phyloP scores from a whole-genome alignment of 306 rosid genomes.

The Pyrus betulifolia region DNA sequence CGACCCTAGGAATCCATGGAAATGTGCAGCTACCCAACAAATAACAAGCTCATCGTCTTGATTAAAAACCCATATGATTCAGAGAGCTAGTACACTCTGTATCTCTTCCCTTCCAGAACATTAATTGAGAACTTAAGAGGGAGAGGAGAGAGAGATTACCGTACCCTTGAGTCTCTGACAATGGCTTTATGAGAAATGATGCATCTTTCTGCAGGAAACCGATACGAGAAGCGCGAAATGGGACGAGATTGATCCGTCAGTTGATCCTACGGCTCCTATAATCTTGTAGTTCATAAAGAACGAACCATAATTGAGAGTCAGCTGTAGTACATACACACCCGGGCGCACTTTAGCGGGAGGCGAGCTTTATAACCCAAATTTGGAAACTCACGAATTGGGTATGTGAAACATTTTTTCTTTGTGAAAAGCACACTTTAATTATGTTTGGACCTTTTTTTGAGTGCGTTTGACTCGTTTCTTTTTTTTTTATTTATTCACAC shows the following conservation, averaged over 20 bases:
- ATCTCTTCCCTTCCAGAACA: too few relatives aligned
- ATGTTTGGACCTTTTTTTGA: too few relatives aligned
- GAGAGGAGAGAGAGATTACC: background rate
- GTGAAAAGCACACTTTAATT: too few relatives aligned
- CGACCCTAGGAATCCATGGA: too few relatives aligned
- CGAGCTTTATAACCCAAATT: background rate
- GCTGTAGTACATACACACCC: background rate
- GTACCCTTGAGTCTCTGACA: background rate
- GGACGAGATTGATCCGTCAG: background rate
- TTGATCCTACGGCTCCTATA: too few relatives aligned
- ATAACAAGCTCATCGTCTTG: too few relatives aligned
- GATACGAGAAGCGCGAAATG: constrained; percentile 3
- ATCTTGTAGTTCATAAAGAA: background rate
- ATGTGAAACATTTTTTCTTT: background rate
- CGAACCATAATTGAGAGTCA: background rate
- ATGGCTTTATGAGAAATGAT: background rate
- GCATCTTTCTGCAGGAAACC: background rate
- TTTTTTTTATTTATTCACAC: too few relatives aligned
- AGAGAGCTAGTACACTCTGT: too few relatives aligned
- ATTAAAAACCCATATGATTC: too few relatives aligned
- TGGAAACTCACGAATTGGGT: background rate
- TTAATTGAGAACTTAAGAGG: background rate
- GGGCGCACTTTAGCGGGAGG: background rate
- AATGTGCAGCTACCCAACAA: too few relatives aligned
- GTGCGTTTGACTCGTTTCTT: too few relatives aligned